Evolutionary conservation across 1,139 yeast genomes (phyloP), one percentile per base, ranked within the genome.

Genomic region (Pichia sp.): DNA sequence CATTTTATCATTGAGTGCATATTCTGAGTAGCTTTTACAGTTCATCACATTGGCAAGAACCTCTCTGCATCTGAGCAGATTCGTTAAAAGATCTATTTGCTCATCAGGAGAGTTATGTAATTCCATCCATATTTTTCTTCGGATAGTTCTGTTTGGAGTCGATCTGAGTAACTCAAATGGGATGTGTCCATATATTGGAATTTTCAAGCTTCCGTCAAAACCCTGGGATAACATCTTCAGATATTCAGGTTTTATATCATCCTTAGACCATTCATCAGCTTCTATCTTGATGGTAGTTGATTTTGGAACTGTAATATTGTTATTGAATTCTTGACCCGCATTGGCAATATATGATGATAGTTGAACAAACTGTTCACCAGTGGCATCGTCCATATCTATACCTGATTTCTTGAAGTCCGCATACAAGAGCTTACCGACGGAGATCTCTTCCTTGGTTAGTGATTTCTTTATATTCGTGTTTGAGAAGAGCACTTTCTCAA

Each of bases 331-430:
- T 42, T 94, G 93, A 0, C 97, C 97, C 16, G 78, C 63, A 8
- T 82, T 63, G 2, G 96, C 83, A 17, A 91, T 86, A 44, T 79
- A 74, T 47, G 85, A 93, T 5, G 96, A 83, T 28, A 87, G 63
- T 13, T 74, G 69, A 21, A 91, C 88, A 56, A 91, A 93, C 44
- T 73, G 69, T 14, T 72, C 68, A 42, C 94, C 67, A 1, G 83
- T 72, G 21, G 66, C 63, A 19, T 66, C 69, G 49, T 75, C 81
- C 78, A 88, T 77, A 51, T 81, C 82, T 27, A 88, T 84, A 1
- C 98, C 98, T 0, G 96, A 84, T 46, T 87, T 77, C 49, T 84
- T 84, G 54, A 91, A 91, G 58, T 93, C 99, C 35, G 83, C 78
- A 44, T 80, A 66, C 30, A 93, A 66, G 33, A 87, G 73, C 38